Evolutionary conservation across 2,329 filamentous ascomycete genomes (phyloP).

Genomic region (Simplicillium sp.): DNA sequence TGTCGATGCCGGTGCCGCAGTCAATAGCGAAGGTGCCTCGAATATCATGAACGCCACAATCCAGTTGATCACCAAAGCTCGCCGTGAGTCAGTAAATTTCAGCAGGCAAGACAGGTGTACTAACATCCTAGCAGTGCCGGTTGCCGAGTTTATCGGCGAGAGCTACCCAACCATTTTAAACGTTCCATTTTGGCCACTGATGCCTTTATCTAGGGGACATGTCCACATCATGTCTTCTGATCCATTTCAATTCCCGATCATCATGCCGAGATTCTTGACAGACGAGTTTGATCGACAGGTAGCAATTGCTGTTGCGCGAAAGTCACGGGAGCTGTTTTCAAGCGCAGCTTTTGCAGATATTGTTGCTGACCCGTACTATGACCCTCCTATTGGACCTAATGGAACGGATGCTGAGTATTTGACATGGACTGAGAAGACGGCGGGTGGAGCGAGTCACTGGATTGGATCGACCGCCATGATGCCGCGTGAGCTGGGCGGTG

Average conservation of each 20-base stretch:
- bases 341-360: slow-evolving; percentile 8
- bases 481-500: slow-evolving; percentile 12
- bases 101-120: neutral
- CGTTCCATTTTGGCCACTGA: slow-evolving; percentile 13
- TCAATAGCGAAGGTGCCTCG: slow-evolving; percentile 9
- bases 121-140: slow-evolving; percentile 7
- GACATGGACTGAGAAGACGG: slow-evolving; percentile 6
- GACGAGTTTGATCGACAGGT: slow-evolving; percentile 13
- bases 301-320: slow-evolving; percentile 8
- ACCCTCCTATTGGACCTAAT: slow-evolving; percentile 9
- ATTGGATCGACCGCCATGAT: slow-evolving; percentile 14
- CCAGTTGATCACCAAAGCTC: slow-evolving; percentile 8
- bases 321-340: slow-evolving; percentile 9
- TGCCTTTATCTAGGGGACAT: slow-evolving; percentile 14
- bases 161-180: slow-evolving; percentile 8
- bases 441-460: slow-evolving; percentile 13
- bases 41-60: slow-evolving; percentile 12
- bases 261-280: slow-evolving; percentile 11
- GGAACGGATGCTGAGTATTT: slow-evolving; percentile 12
- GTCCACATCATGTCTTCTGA: slow-evolving; percentile 13
- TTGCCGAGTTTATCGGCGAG: slow-evolving; percentile 11
- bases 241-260: slow-evolving; percentile 10
- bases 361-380: slow-evolving; percentile 11
- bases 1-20: slow-evolving; percentile 12
- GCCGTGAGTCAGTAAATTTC: slow-evolving; percentile 2